Evolutionary conservation across 1,284 basidiomycete genomes (phyloP).

Genomic region (Termitomyces sp.): DNA sequence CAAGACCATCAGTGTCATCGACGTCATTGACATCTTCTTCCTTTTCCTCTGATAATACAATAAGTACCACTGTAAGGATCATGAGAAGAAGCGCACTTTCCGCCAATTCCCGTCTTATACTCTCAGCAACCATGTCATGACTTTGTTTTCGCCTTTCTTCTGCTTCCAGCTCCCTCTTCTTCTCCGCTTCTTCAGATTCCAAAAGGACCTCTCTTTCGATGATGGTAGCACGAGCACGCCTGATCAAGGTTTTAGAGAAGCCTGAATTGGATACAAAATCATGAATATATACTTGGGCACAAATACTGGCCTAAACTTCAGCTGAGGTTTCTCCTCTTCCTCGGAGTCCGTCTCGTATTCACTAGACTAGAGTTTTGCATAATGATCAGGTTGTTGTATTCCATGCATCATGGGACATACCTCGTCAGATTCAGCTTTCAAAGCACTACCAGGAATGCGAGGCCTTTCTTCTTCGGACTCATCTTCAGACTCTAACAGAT

Average conservation of each 20-base stretch:
- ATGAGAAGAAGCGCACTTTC: slow-evolving; percentile 54
- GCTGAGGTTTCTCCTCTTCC: slow-evolving; percentile 57
- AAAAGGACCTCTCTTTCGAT: slow-evolving; percentile 58
- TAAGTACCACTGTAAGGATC: not conserved
- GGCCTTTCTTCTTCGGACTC: slow-evolving; percentile 35
- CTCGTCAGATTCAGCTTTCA: slow-evolving; percentile 41
- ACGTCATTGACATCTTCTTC: slow-evolving; percentile 80
- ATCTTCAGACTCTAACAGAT: slow-evolving; percentile 33
- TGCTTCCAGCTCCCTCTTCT: slow-evolving; percentile 59
- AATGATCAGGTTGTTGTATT: slow-evolving; percentile 2
- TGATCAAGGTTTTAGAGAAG: slow-evolving; percentile 24
- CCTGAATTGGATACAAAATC: slow-evolving; percentile 1
- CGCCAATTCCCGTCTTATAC: slow-evolving; percentile 76
- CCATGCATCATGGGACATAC: slow-evolving; percentile 24
- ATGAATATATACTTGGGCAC: slow-evolving; percentile 70
- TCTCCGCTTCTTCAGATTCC: slow-evolving; percentile 65
- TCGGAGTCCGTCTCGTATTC: slow-evolving; percentile 73
- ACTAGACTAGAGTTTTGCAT: slow-evolving; percentile 49
- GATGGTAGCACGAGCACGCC: slow-evolving; percentile 68
- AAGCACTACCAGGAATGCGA: slow-evolving; percentile 20
- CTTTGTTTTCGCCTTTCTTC: slow-evolving; percentile 76
- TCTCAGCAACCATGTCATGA: slow-evolving; percentile 84
- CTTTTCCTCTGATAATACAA: slow-evolving; percentile 65
- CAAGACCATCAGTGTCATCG: slow-evolving; percentile 93
- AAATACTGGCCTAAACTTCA: slow-evolving; percentile 82